These are phyloP conservation scores for Eragrostis nindensis DNA, from an alignment of 176 grass and related monocot genomes.

Conservation along the genomic window DNA sequence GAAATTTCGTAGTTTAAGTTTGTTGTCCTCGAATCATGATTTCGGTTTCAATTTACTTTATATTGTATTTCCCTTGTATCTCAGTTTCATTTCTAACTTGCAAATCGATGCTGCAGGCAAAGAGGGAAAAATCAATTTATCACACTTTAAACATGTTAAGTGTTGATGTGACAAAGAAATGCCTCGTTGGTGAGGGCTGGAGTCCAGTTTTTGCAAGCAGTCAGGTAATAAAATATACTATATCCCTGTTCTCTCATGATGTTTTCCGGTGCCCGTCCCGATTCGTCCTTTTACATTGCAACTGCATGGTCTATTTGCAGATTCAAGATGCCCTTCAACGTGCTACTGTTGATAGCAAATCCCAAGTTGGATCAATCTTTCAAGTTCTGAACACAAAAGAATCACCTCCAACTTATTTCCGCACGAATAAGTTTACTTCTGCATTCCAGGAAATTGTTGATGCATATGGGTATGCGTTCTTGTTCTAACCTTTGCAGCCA, in stretches of 20 bases:
- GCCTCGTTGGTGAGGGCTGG: slow-evolving; percentile 96
- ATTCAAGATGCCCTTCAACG: slow-evolving; percentile 73
- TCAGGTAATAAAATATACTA: slow-evolving; percentile 58
- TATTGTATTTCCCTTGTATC: neutral
- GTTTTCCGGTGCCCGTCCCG: neutral
- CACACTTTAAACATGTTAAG: slow-evolving; percentile 98
- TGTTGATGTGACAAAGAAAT: slow-evolving; percentile 99
- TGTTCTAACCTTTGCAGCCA: slow-evolving; percentile 1
- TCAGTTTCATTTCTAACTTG: slow-evolving; percentile 37
- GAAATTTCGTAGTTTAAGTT: slow-evolving; percentile 18
- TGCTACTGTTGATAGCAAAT: slow-evolving; percentile 86
- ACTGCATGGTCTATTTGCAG: slow-evolving; percentile 55
- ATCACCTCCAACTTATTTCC: slow-evolving; percentile 91
- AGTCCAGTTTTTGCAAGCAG: slow-evolving; percentile 80
- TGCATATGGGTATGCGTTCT: slow-evolving; percentile 83
- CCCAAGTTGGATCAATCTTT: slow-evolving; percentile 95
- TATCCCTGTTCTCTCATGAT: slow-evolving; percentile 12
- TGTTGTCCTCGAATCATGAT: neutral
- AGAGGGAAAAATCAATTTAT: slow-evolving; percentile 91
- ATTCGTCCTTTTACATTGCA: slow-evolving; percentile 15
- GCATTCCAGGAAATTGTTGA: slow-evolving; percentile 99
- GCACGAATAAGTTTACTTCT: slow-evolving; percentile 84
- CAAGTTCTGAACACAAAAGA: slow-evolving; percentile 93
- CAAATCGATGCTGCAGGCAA: slow-evolving; percentile 59
- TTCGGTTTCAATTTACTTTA: slow-evolving; percentile 21